A percentile compares a stretch with the other conserved stretches of the same genome.
These are phyloP conservation scores for Microsporum ferrugineum DNA, from an alignment of 2,329 filamentous ascomycete genomes.

Conservation along the genomic window DNA sequence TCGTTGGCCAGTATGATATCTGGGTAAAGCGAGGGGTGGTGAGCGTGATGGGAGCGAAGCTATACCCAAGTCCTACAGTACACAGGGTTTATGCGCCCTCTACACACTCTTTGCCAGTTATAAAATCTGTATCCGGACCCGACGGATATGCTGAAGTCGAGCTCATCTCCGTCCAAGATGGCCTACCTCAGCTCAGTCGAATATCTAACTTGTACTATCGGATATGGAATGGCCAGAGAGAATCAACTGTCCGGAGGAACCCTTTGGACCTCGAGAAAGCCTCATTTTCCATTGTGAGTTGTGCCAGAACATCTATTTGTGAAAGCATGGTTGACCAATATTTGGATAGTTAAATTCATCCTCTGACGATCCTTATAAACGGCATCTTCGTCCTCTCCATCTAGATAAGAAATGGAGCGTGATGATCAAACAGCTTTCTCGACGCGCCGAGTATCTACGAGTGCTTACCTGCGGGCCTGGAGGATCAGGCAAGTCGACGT, in stretches of 20 bases:
- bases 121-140: constrained; percentile 35
- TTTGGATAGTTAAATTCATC: constrained; percentile 30
- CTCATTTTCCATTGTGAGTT: constrained; percentile 34
- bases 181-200: constrained; percentile 34
- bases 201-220: constrained; percentile 43
- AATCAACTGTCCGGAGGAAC: constrained; percentile 22
- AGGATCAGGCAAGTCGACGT: constrained; percentile 49
- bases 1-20: constrained; percentile 47
- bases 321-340: background rate
- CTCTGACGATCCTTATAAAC: constrained; percentile 31
- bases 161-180: constrained; percentile 37
- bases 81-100: constrained; percentile 45
- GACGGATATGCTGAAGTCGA: constrained; percentile 38
- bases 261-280: constrained; percentile 21
- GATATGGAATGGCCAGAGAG: constrained; percentile 38
- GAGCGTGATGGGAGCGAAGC: constrained; percentile 47
- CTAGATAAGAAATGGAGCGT: constrained; percentile 35
- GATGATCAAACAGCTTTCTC: constrained; percentile 34
- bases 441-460: constrained; percentile 27
- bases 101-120: constrained; percentile 45
- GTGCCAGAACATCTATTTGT: background rate
- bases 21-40: constrained; percentile 46
- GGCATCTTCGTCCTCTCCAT: constrained; percentile 33
- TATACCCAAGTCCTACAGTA: constrained; percentile 35
- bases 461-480: constrained; percentile 46